Percentiles rank a stretch among this genome's conserved stretches.
phyloP scores from a whole-genome alignment of 306 rosid genomes.

The Rubus idaeus region DNA sequence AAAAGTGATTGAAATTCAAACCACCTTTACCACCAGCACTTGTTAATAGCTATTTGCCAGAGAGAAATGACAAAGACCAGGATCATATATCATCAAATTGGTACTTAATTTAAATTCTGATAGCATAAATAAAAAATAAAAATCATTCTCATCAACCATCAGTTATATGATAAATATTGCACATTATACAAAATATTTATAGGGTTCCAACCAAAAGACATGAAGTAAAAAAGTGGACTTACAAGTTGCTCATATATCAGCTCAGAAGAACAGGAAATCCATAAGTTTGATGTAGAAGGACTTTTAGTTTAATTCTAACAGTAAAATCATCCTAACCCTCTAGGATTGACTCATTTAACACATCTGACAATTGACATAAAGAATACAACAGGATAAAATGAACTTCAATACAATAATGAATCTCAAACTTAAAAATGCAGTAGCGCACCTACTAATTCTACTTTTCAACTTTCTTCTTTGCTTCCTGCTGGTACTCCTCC shows the following conservation, averaged over 20 bases:
- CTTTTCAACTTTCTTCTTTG: slow-evolving; percentile 7
- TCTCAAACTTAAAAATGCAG: background rate
- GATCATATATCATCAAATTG: background rate
- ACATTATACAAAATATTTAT: background rate
- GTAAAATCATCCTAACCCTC: background rate
- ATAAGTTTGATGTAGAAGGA: background rate
- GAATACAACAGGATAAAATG: background rate
- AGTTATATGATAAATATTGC: background rate
- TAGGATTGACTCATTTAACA: slow-evolving; percentile 10
- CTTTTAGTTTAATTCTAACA: background rate
- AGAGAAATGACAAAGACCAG: background rate
- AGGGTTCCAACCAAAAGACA: background rate
- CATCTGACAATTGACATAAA: background rate
- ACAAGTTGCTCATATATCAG: background rate
- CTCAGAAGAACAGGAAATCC: background rate
- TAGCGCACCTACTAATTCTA: background rate
- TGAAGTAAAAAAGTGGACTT: background rate
- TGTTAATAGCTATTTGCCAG: background rate
- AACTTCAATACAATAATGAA: slow-evolving; percentile 9
- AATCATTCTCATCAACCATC: background rate
- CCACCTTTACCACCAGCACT: background rate
- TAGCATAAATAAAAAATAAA: no score
- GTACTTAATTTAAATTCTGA: background rate
- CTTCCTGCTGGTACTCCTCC: slow-evolving; percentile 17
- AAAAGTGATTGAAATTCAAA: background rate